These are phyloP conservation scores for Alternaria sp. DNA, from an alignment of 2,329 filamentous ascomycete species.

Conservation along the genomic window DNA sequence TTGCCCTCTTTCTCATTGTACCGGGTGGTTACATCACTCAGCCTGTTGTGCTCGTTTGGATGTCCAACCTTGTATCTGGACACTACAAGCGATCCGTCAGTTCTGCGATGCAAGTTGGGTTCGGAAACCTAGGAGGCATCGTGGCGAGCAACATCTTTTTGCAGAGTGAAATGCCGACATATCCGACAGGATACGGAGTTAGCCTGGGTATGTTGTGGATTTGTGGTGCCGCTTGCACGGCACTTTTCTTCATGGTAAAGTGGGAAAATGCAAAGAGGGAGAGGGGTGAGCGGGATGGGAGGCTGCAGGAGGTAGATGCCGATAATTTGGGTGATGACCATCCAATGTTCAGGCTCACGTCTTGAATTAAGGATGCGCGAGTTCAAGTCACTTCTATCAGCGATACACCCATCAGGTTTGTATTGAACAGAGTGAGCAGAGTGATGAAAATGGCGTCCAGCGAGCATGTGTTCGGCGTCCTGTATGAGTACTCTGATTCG, in stretches of 20 bases:
- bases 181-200: slow-evolving; percentile 59
- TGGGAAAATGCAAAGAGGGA: slow-evolving; percentile 59
- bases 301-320: slow-evolving; percentile 53
- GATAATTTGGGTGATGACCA: slow-evolving; percentile 63
- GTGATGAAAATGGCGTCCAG: background rate
- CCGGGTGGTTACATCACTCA: slow-evolving; percentile 64
- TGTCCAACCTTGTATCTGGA: slow-evolving; percentile 65
- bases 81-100: slow-evolving; percentile 65
- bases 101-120: slow-evolving; percentile 56
- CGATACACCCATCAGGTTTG: too few species aligned
- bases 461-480: background rate
- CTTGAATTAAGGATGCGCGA: slow-evolving; percentile 4
- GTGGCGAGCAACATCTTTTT: slow-evolving; percentile 62
- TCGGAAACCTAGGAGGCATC: slow-evolving; percentile 62
- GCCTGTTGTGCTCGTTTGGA: slow-evolving; percentile 64
- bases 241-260: slow-evolving; percentile 53
- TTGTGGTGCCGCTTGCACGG: slow-evolving; percentile 54
- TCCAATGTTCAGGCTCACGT: slow-evolving; percentile 58
- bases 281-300: slow-evolving; percentile 56
- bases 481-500: background rate
- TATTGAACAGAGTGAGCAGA: too few species aligned
- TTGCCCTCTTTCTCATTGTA: slow-evolving; percentile 64
- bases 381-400: background rate
- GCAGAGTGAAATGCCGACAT: slow-evolving; percentile 55
- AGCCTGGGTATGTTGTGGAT: slow-evolving; percentile 61